A percentile compares a stretch with the other conserved stretches of the same genome.
These are phyloP conservation scores for Talaromyces sp. DNA, from an alignment of 2,329 filamentous ascomycete species.

Conservation along the genomic window DNA sequence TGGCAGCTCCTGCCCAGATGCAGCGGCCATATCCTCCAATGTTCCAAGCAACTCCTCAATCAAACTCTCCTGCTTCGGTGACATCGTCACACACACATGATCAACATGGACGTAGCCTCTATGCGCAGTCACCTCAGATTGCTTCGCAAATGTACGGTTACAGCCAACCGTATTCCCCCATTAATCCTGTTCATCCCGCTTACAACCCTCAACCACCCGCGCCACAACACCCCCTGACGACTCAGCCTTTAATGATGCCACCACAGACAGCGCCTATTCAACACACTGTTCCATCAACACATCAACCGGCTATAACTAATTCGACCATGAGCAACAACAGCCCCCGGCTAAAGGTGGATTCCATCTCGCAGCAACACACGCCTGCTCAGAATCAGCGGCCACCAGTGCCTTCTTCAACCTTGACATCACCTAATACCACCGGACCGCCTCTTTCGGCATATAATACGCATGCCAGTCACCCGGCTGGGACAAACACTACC, in stretches of 20 bases:
- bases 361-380: conserved; percentile 33
- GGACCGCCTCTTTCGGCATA: conserved; percentile 18
- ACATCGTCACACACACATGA: conserved; percentile 85
- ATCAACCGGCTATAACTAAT: conserved; percentile 41
- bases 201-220: conserved; percentile 53
- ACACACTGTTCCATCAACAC: conserved; percentile 26
- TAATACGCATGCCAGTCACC: conserved; percentile 34
- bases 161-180: conserved; percentile 48
- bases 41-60: conserved; percentile 83
- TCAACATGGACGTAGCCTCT: conserved; percentile 75
- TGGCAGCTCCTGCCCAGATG: conserved; percentile 61
- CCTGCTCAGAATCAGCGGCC: conserved; percentile 20
- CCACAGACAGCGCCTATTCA: conserved; percentile 34
- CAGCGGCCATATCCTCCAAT: conserved; percentile 77
- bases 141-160: conserved; percentile 81
- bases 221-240: conserved; percentile 53
- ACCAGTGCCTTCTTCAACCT: conserved; percentile 1
- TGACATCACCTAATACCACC: conserved; percentile 9
- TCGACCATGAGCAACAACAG: conserved; percentile 61
- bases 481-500: conserved; percentile 68
- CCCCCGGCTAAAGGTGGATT: conserved; percentile 46
- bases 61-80: conserved; percentile 88
- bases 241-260: conserved; percentile 51
- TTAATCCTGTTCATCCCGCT: conserved; percentile 49
- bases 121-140: conserved; percentile 75